These are phyloP conservation scores for Amoebophrya sp. DNA, from an alignment of 169 alveolate species.

Conservation along the genomic window DNA sequence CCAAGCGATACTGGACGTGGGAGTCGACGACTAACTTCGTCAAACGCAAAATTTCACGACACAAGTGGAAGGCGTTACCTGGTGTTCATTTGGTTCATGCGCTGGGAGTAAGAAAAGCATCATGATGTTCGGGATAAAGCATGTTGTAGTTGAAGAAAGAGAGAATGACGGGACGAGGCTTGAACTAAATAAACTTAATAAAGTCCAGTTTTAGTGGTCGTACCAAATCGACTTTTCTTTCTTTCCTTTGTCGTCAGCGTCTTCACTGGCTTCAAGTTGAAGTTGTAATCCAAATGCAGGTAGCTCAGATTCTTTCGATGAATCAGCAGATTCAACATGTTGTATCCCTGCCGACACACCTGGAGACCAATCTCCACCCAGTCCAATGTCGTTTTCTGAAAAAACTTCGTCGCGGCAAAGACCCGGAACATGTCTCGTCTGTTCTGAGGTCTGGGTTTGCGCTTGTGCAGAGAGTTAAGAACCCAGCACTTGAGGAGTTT, in stretches of 20 bases:
- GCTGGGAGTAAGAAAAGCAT: too few relatives aligned
- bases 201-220: too few relatives aligned
- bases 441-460: slow-evolving; percentile 85
- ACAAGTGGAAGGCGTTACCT: slow-evolving; percentile 99
- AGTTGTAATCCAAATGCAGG: slow-evolving; percentile 98
- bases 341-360: slow-evolving; percentile 98
- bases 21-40: slow-evolving; percentile 97
- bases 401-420: slow-evolving; percentile 93
- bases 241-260: slow-evolving; percentile 98
- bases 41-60: slow-evolving; percentile 97
- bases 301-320: slow-evolving; percentile 97
- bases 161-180: too few relatives aligned
- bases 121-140: too few relatives aligned
- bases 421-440: slow-evolving; percentile 88
- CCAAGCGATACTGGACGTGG: slow-evolving; percentile 96
- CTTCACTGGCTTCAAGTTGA: slow-evolving; percentile 98
- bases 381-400: slow-evolving; percentile 96
- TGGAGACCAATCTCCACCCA: slow-evolving; percentile 99
- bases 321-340: slow-evolving; percentile 94
- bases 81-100: too few relatives aligned
- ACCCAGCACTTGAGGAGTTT: slow-evolving; percentile 97
- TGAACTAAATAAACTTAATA: too few relatives aligned
- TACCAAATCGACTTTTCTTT: slow-evolving; percentile 99
- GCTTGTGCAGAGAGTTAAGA: slow-evolving; percentile 84
- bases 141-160: too few relatives aligned